Evolutionary conservation across 169 alveolate species (phyloP), one percentile per base, ranked within the genome.

Genomic region (Plasmodium ovale): DNA sequence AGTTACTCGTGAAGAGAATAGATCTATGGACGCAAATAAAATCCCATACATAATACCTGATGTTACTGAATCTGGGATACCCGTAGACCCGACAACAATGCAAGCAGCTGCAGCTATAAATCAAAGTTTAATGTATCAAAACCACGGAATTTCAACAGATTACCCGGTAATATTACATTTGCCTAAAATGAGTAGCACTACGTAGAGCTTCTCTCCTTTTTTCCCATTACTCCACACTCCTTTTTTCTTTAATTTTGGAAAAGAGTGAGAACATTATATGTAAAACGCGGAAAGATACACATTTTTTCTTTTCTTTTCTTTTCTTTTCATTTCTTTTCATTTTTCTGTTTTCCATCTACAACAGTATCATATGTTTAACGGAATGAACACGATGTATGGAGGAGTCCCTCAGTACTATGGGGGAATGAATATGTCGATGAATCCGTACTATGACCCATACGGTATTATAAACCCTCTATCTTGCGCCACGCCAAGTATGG

Each of bases 351-450:
- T 51, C 51, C 47, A 58, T 56, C 12, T 65, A 56, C n/a, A n/a
- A 58, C 21, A 82, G 53, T 82, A 65, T 44, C 90, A 82, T 37
- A 82, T 82, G 90, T 82, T 64, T 64, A 82, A 82, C 42, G 90
- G 90, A 49, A 58, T 56, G 72, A 82, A 65, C 49, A 14, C 84
- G 51, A 82, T 82, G 84, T 82, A 82, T 44, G 74, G 74, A 31
- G 90, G 90, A 51, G 65, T 82, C 14, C 82, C 90, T 56, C 90
- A 82, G 35, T 82, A 82, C 33, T 82, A 82, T 37, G 90, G 90
- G 37, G 90, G 84, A 33, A 58, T 82, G 72, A 64, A 82, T 44
- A 35, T 82, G 54, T 82, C 90, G 35, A 82, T 82, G 90, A 82
- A 64, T 59, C 90, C 90, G 6, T 82, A 82, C 49, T 65, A 82